phyloP scores from a whole-genome alignment of 108 stramenopile genomes.

The Craspedostauros australis region DNA sequence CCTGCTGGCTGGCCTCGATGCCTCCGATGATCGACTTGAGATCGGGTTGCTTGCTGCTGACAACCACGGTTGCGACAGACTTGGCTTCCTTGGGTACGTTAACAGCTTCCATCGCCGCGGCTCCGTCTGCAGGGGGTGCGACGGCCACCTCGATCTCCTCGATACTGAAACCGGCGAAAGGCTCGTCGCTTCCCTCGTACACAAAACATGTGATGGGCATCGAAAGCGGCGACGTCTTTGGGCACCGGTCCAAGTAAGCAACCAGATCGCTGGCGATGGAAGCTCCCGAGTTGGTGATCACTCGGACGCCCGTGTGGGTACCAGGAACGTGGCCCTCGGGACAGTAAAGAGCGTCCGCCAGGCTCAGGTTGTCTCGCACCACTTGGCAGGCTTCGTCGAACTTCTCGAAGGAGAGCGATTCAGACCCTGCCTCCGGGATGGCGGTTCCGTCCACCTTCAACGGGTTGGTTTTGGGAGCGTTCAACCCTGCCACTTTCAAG shows the following conservation, averaged over 20 bases:
- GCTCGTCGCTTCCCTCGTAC: slow-evolving; percentile 33
- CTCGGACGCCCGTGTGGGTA: slow-evolving; percentile 62
- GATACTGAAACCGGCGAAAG: slow-evolving; percentile 81
- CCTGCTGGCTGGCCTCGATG: slow-evolving; percentile 71
- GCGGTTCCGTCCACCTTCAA: slow-evolving; percentile 56
- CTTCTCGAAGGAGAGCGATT: slow-evolving; percentile 60
- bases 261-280: slow-evolving; percentile 57
- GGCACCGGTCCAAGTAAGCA: slow-evolving; percentile 80
- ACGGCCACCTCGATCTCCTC: slow-evolving; percentile 68
- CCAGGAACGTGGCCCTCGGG: slow-evolving; percentile 83
- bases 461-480: slow-evolving; percentile 47
- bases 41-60: slow-evolving; percentile 47
- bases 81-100: slow-evolving; percentile 52
- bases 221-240: slow-evolving; percentile 55
- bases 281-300: slow-evolving; percentile 66
- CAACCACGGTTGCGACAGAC: slow-evolving; percentile 76
- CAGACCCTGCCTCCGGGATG: slow-evolving; percentile 77
- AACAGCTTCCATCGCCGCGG: slow-evolving; percentile 22
- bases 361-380: slow-evolving; percentile 59
- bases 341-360: slow-evolving; percentile 64
- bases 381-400: slow-evolving; percentile 66
- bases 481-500: slow-evolving; percentile 67
- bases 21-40: slow-evolving; percentile 70
- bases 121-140: slow-evolving; percentile 10
- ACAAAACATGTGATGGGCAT: slow-evolving; percentile 76